A percentile compares a stretch with the other conserved stretches of the same genome.
phyloP scores from a whole-genome alignment of 768 basidiomycete species.

The Lyophyllum semitale region DNA sequence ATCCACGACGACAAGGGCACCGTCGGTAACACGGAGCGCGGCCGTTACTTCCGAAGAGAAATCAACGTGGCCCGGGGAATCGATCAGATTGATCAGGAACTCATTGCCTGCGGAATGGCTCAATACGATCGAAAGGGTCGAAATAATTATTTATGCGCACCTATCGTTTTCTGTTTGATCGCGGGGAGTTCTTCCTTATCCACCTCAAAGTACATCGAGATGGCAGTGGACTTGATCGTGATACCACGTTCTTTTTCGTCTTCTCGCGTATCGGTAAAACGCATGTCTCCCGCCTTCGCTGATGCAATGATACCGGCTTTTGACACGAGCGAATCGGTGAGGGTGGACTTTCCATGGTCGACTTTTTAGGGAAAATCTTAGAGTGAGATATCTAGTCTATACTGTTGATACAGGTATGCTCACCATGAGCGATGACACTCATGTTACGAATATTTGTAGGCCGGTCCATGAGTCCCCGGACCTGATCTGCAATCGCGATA shows the following conservation, averaged over 20 bases:
- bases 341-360: conserved; percentile 99
- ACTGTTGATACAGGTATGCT: conserved; percentile 25
- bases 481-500: conserved; percentile 59
- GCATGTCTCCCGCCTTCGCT: conserved; percentile 93
- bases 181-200: conserved; percentile 81
- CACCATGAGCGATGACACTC: conserved; percentile 92
- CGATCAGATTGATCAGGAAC: conserved; percentile 87
- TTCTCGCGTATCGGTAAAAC: conserved; percentile 95
- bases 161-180: conserved; percentile 94
- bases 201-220: conserved; percentile 93
- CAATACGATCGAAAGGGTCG: conserved; percentile 28
- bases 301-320: conserved; percentile 99
- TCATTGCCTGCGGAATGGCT: conserved; percentile 66
- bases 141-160: conserved; percentile 40
- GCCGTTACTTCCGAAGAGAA: conserved; percentile 99
- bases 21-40: conserved; percentile 99
- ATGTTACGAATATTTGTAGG: conserved; percentile 94
- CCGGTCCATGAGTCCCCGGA: conserved; percentile 85
- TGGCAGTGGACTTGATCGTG: conserved; percentile 99
- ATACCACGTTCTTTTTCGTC: conserved; percentile 99
- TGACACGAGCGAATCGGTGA: conserved; percentile 97
- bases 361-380: conserved; percentile 48
- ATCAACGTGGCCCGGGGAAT: conserved; percentile 99
- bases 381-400: conserved; percentile 4
- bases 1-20: conserved; percentile 99